Base-by-base conservation (phyloP, 2,329 filamentous ascomycete species). In the Colletotrichum incanum region DNA sequence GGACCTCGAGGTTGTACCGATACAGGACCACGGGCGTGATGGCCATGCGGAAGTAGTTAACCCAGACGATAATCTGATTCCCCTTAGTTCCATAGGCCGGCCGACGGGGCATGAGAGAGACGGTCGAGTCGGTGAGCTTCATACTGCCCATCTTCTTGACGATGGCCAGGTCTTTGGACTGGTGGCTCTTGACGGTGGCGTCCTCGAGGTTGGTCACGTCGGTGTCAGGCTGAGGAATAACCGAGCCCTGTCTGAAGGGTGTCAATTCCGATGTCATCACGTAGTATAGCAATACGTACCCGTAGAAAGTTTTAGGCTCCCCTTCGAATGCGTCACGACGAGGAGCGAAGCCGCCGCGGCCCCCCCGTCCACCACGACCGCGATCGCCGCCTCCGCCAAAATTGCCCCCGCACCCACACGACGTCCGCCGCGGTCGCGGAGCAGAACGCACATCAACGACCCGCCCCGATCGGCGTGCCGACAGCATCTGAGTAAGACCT, bases 21-120 rank as follows among this genome's bases (percentile, higher is more conserved):
- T 82, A 85, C 4, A 89, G 71, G 0, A 74, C 70, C 1, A 80
- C 75, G 0, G 78, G 75, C 50, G 81, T 81, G 12, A 86, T 72
- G 11, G 81, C 75, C 56, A 90, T 67, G 1, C 79, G 79, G 74
- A 88, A 89, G 74, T 87, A 90, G 76, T 90, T 90, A 5, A 87
- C 1, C n/a, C n/a, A n/a, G n/a, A n/a, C n/a, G n/a, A n/a, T n/a
- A n/a, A n/a, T n/a, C n/a, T n/a, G n/a, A n/a, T 50, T 77, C 4
- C 88, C 88, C 5, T 74, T 75, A 3, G 76, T 82, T 23, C 87
- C 87, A 72, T 84, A 90, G 1, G 83, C 84, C 23, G 88, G 88
- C 2, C 88, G 84, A 9, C 76, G 65, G 2, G 88, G 88, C 49
- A 90, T 60, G 26, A n/a, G 31, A 58, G 69, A 55, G 65, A 73